Conservation (phyloP, 2,329 filamentous ascomycete genomes). For the Paramyrothecium sp. region DNA sequence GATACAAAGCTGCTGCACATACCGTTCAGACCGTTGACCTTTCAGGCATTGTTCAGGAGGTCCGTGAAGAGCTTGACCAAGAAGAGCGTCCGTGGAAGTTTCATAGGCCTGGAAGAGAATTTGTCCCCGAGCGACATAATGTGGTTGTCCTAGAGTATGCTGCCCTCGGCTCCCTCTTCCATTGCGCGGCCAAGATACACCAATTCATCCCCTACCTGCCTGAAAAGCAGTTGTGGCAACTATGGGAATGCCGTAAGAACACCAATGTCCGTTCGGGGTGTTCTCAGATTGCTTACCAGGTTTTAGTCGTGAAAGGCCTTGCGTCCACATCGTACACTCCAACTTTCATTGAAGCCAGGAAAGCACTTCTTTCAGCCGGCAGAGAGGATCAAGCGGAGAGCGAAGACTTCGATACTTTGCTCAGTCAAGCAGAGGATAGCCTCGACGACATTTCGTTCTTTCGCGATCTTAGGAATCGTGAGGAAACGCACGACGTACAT, state of each 20-base stretch:
- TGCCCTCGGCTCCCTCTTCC: not conserved
- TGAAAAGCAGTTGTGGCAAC: not conserved
- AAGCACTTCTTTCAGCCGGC: not conserved
- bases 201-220: not conserved
- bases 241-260: constrained; percentile 1
- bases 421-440: not conserved
- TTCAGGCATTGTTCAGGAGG: not conserved
- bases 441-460: not conserved
- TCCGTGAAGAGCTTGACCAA: not conserved
- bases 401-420: not conserved
- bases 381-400: not conserved
- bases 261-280: not conserved
- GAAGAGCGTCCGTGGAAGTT: not conserved
- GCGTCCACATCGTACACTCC: not conserved
- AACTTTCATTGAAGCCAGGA: not conserved
- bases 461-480: not conserved
- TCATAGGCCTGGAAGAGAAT: not conserved
- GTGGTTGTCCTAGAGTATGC: not conserved
- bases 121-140: not conserved
- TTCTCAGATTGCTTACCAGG: not conserved
- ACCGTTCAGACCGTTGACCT: not conserved
- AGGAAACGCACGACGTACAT: not conserved
- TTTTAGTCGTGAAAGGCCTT: not conserved
- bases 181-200: not conserved
- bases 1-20: not conserved